Evolutionary conservation across 441 rosid genomes (phyloP).

Genomic region (Syzygium malaccense): DNA sequence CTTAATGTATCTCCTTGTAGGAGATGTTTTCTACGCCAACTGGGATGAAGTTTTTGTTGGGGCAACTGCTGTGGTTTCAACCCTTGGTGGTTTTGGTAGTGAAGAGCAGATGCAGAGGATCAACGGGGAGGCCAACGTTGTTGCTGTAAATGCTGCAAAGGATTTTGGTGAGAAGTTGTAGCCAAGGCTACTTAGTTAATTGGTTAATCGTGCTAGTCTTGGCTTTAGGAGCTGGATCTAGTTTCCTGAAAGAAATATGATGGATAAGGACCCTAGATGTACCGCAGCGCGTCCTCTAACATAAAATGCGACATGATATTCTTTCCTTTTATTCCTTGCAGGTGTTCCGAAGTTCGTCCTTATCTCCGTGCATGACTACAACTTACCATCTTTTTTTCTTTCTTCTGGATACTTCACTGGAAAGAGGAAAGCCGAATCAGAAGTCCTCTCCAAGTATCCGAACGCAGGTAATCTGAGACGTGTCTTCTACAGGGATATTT

Average conservation of each 20-base stretch:
- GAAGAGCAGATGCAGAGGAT: slow-evolving; percentile 91
- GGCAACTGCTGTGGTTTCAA: slow-evolving; percentile 86
- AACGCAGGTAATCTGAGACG: slow-evolving; percentile 44
- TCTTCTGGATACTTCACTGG: slow-evolving; percentile 75
- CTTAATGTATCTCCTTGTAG: slow-evolving; percentile 20
- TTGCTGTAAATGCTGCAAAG: slow-evolving; percentile 77
- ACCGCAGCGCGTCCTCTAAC: neutral
- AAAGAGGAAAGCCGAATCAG: slow-evolving; percentile 81
- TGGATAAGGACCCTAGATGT: neutral
- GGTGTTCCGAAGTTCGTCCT: slow-evolving; percentile 79
- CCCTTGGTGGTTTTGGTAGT: slow-evolving; percentile 89
- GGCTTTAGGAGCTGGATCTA: neutral
- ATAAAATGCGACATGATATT: neutral
- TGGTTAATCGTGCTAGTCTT: neutral
- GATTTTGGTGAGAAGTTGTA: slow-evolving; percentile 48
- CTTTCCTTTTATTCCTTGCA: slow-evolving; percentile 17
- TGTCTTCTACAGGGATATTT: neutral
- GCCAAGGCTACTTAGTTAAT: neutral
- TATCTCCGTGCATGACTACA: slow-evolving; percentile 86
- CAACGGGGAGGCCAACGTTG: slow-evolving; percentile 81
- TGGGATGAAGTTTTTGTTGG: slow-evolving; percentile 94
- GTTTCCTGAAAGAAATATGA: neutral
- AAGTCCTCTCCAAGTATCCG: slow-evolving; percentile 80
- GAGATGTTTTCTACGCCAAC: slow-evolving; percentile 83
- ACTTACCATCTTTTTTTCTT: slow-evolving; percentile 78